phyloP scores from a whole-genome alignment of 2,329 filamentous ascomycete species.

The Tetracladium maxilliforme region DNA sequence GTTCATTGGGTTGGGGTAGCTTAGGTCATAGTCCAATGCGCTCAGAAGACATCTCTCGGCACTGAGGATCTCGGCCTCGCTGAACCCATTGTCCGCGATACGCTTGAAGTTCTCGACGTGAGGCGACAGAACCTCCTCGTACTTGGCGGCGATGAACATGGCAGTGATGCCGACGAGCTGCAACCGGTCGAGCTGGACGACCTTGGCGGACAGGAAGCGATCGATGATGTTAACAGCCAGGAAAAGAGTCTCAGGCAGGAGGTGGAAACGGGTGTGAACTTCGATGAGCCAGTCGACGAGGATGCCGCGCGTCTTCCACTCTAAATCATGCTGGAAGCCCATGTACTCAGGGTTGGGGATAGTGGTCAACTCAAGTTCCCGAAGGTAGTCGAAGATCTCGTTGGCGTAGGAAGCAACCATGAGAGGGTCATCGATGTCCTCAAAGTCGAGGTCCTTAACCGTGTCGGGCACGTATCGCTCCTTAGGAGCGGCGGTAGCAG shows the following conservation, averaged over 20 bases:
- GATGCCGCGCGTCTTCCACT: slow-evolving; percentile 98
- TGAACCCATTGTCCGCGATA: slow-evolving; percentile 93
- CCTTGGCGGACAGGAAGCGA: slow-evolving; percentile 88
- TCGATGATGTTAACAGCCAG: slow-evolving; percentile 97
- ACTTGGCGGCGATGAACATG: slow-evolving; percentile 99
- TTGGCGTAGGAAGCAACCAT: slow-evolving; percentile 97
- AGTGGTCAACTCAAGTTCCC: slow-evolving; percentile 65
- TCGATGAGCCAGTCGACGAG: slow-evolving; percentile 97
- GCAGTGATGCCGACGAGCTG: slow-evolving; percentile 95
- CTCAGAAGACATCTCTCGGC: slow-evolving; percentile 91
- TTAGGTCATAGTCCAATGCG: slow-evolving; percentile 89
- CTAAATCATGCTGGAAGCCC: slow-evolving; percentile 82
- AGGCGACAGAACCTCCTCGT: slow-evolving; percentile 93
- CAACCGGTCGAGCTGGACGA: slow-evolving; percentile 88
- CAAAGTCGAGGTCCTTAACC: slow-evolving; percentile 60
- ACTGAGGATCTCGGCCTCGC: slow-evolving; percentile 85
- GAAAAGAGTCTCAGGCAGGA: slow-evolving; percentile 92
- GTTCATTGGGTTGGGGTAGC: slow-evolving; percentile 99
- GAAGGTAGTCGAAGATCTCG: slow-evolving; percentile 94
- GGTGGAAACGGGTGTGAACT: slow-evolving; percentile 90
- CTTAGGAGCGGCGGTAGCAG: slow-evolving; percentile 4
- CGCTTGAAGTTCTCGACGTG: slow-evolving; percentile 96
- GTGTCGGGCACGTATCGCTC: slow-evolving; percentile 14
- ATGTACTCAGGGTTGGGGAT: slow-evolving; percentile 92
- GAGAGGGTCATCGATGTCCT: slow-evolving; percentile 84